phyloP scores from a whole-genome alignment of 1,284 basidiomycete genomes.

The Marasmius oreades region DNA sequence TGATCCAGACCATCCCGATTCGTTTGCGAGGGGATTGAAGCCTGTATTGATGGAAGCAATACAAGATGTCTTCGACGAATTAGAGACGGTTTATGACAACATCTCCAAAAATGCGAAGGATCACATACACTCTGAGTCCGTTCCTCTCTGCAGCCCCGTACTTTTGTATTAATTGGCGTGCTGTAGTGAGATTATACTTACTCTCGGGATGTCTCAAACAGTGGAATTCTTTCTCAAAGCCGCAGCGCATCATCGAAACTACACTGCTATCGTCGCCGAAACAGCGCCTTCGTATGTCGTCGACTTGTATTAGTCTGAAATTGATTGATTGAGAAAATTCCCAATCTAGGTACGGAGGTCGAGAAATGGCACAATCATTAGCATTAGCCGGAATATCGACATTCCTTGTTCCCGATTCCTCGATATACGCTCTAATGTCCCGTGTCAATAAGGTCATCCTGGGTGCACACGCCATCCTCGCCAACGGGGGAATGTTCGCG shows the following conservation, averaged over 20 bases:
- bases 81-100: conserved; percentile 94
- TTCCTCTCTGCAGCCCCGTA: conserved; percentile 10
- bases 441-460: conserved; percentile 96
- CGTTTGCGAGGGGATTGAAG: conserved; percentile 67
- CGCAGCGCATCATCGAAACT: conserved; percentile 88
- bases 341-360: conserved; percentile 73
- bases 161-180: conserved; percentile 2
- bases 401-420: conserved; percentile 93
- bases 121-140: conserved; percentile 95
- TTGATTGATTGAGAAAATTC: conserved; percentile 6
- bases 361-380: conserved; percentile 78
- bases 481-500: conserved; percentile 94
- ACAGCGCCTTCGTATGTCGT: conserved; percentile 80
- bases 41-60: conserved; percentile 88
- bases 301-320: not conserved
- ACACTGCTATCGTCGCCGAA: conserved; percentile 95
- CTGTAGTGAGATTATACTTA: conserved; percentile 90
- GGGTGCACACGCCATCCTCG: conserved; percentile 90
- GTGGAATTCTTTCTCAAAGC: conserved; percentile 93
- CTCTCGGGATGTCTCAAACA: conserved; percentile 90
- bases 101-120: conserved; percentile 93
- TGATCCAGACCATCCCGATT: conserved; percentile 69
- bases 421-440: conserved; percentile 94
- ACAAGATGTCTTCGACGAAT: conserved; percentile 91
- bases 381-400: conserved; percentile 84